Evolutionary conservation across 495 filamentous ascomycete species (phyloP).

Genomic region (Glutinoglossum americanum): DNA sequence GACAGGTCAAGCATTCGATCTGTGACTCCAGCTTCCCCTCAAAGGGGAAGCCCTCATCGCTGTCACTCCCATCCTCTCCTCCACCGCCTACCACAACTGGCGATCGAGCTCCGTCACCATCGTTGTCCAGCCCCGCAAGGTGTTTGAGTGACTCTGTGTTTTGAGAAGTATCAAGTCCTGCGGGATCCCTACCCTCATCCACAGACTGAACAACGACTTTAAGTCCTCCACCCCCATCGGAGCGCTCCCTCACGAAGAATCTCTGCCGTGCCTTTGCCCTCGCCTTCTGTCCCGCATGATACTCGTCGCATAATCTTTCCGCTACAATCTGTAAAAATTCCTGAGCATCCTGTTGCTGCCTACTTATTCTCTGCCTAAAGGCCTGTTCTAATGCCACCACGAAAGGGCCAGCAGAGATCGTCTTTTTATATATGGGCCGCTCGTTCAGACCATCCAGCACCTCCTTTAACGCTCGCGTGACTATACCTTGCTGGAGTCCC

Average conservation of each 20-base stretch:
- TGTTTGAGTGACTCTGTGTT: not conserved
- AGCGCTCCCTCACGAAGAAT: not conserved
- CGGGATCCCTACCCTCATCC: not conserved
- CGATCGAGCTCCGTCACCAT: not conserved
- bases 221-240: not conserved
- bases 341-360: slow-evolving; percentile 95
- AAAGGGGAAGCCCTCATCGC: slow-evolving; percentile 60
- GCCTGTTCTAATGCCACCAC: slow-evolving; percentile 61
- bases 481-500: slow-evolving; percentile 54
- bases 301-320: slow-evolving; percentile 81
- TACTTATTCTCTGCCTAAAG: slow-evolving; percentile 73
- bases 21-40: slow-evolving; percentile 76
- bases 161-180: not conserved
- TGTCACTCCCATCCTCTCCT: not conserved
- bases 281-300: slow-evolving; percentile 61
- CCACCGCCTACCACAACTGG: not conserved
- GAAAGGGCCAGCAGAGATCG: slow-evolving; percentile 66
- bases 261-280: slow-evolving; percentile 19
- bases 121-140: not conserved
- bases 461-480: slow-evolving; percentile 77
- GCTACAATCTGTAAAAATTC: slow-evolving; percentile 89
- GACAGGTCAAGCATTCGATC: slow-evolving; percentile 77
- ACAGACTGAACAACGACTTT: not conserved
- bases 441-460: slow-evolving; percentile 89
- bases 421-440: slow-evolving; percentile 81